Base-by-base conservation (phyloP, 305 asterid species). In the Andrographis paniculata region DNA sequence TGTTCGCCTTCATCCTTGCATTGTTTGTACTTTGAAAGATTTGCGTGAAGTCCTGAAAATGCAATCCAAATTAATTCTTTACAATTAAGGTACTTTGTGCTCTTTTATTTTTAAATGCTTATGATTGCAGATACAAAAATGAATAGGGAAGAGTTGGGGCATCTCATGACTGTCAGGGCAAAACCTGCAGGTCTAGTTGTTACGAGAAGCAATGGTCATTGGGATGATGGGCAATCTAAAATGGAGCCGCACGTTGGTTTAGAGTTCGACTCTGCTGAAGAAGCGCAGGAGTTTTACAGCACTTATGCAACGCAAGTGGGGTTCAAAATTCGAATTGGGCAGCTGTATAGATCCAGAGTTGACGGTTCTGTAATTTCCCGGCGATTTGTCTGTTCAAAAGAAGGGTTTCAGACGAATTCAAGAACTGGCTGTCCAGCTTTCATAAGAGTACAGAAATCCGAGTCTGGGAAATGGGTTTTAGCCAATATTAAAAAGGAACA, bases 401-500 rank as follows among this genome's bases (percentile, higher is more conserved):
- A 85, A 67, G 98, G 98, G 37, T 82, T 89, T 52, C 98, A 89
- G 65, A 82, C 96, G 3, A 89, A 50, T 63, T 58, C 96, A 36
- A 68, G 98, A 76, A 83, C 94, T 20, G 98, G 98, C 14, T 89
- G 98, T 61, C 81, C 88, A 3, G 94, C 98, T 44, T 89, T 89
- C 72, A 80, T 89, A 54, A 73, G 84, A 67, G 94, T 89, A 53
- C 96, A 85, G 59, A 80, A 72, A 60, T 65, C 22, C 31, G 98
- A 89, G 37, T 78, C 94, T 7, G 96, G 98, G 41, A 89, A 89
- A 57, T 89, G 98, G 98, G 78, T 68, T 35, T 54, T 89, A 22
- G 94, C 94, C 53, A 80, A 73, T 74, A 61, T 89, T n/a, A 85
- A 82, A 7, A 78, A 76, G 50, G 96, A 85, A 52, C 98, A 89